These are phyloP conservation scores for Chalara sp. DNA, from an alignment of 2,329 filamentous ascomycete species.

Conservation along the genomic window DNA sequence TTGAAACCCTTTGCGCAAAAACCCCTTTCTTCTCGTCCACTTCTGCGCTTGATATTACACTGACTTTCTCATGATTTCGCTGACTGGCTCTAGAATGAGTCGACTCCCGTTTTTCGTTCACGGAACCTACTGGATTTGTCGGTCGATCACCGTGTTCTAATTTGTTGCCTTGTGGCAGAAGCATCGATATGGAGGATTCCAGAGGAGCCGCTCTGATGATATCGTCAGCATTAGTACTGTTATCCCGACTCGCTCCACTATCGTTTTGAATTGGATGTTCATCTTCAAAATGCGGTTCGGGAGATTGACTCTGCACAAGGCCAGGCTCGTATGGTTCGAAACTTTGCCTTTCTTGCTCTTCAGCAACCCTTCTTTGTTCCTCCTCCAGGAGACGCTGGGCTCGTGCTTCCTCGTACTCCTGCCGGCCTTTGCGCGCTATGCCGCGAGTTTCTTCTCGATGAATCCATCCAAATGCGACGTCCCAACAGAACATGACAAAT, in stretches of 20 bases:
- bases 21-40: slow-evolving; percentile 14
- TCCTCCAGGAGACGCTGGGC: slow-evolving; percentile 31
- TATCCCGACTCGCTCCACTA: background rate
- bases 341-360: slow-evolving; percentile 5
- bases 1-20: background rate
- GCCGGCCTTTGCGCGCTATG: slow-evolving; percentile 50
- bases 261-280: background rate
- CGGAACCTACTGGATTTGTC: slow-evolving; percentile 9
- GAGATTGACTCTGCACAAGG: background rate
- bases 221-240: background rate
- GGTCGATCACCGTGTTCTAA: slow-evolving; percentile 7
- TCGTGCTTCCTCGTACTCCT: slow-evolving; percentile 38
- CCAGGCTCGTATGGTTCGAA: background rate
- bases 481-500: slow-evolving; percentile 61
- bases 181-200: background rate
- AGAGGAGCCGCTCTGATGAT: background rate
- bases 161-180: background rate
- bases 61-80: background rate
- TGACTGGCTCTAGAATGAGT: slow-evolving; percentile 1
- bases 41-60: slow-evolving; percentile 8
- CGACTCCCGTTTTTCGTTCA: slow-evolving; percentile 12
- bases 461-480: slow-evolving; percentile 56
- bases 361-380: slow-evolving; percentile 1
- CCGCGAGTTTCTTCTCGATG: slow-evolving; percentile 55
- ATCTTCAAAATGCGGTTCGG: background rate